Evolutionary conservation across 2,329 filamentous ascomycete genomes (phyloP).

Genomic region (Fusarium mexicanum): DNA sequence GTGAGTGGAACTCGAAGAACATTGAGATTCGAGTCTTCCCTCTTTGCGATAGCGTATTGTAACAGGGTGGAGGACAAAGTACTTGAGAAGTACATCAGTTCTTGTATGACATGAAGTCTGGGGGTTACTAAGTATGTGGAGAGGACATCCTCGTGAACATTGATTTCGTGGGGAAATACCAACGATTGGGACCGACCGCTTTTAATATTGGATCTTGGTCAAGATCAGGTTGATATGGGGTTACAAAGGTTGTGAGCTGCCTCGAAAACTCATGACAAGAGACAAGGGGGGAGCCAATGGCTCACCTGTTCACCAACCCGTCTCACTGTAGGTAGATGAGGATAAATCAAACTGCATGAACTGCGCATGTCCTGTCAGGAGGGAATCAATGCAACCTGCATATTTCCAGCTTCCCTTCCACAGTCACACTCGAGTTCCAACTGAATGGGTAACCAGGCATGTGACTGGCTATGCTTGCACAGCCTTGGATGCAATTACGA

Average conservation of each 20-base stretch:
- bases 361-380: slow-evolving; percentile 9
- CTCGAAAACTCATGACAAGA: background rate
- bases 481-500: slow-evolving; percentile 10
- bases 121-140: slow-evolving; percentile 22
- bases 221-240: background rate
- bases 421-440: slow-evolving; percentile 13
- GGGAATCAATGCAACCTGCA: slow-evolving; percentile 13
- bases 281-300: background rate
- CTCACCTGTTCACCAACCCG: background rate
- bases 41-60: slow-evolving; percentile 18
- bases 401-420: slow-evolving; percentile 18
- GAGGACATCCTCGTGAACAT: slow-evolving; percentile 15
- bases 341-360: slow-evolving; percentile 4
- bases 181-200: slow-evolving; percentile 1
- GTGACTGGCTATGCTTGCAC: slow-evolving; percentile 23
- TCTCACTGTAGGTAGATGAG: background rate
- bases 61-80: slow-evolving; percentile 20
- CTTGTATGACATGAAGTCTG: background rate
- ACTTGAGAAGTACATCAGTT: slow-evolving; percentile 26
- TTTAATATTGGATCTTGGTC: slow-evolving; percentile 13
- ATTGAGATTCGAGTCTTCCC: slow-evolving; percentile 21
- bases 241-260: background rate
- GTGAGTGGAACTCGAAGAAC: slow-evolving; percentile 31
- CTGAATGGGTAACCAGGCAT: slow-evolving; percentile 28
- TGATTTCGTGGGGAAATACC: slow-evolving; percentile 23